Percentiles rank a stretch among this genome's conserved stretches.
phyloP scores from a whole-genome alignment of 192 early-diverging fungal genomes.

The Backusella sp. region DNA sequence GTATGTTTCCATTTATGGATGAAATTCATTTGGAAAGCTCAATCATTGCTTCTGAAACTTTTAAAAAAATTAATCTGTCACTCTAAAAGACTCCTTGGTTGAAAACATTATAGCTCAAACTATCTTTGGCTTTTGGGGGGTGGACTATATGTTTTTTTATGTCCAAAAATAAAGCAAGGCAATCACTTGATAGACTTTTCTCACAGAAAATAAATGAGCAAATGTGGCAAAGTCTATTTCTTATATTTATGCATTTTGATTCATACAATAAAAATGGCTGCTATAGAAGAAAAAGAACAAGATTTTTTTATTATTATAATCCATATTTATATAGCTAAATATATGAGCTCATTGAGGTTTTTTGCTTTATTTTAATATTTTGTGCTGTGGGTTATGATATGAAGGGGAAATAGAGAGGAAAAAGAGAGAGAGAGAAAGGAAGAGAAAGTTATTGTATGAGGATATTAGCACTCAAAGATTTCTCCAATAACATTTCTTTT shows the following conservation, averaged over 20 bases:
- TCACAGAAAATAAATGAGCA: not conserved
- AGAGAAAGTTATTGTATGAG: not conserved
- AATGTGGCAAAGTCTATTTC: not conserved
- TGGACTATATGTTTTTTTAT: not conserved
- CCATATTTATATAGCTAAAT: not conserved
- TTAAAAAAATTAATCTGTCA: not conserved
- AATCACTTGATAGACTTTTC: not conserved
- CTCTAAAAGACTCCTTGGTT: not conserved
- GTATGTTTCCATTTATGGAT: not conserved
- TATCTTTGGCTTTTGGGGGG: not conserved
- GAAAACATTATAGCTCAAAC: not conserved
- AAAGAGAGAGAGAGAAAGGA: not conserved
- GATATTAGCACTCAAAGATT: not conserved
- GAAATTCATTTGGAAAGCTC: not conserved
- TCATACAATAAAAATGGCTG: not conserved
- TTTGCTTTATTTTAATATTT: not conserved
- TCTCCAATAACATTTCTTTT: slow-evolving; percentile 1
- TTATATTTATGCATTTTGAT: not conserved
- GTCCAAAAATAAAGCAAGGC: not conserved
- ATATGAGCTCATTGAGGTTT: not conserved
- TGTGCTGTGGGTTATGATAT: not conserved
- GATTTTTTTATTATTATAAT: not conserved
- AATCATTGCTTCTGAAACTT: not conserved
- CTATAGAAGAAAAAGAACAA: not conserved
- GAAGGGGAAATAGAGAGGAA: not conserved